Conservation (phyloP, 73 alveolate genomes). For the Tetrahymena borealis region DNA sequence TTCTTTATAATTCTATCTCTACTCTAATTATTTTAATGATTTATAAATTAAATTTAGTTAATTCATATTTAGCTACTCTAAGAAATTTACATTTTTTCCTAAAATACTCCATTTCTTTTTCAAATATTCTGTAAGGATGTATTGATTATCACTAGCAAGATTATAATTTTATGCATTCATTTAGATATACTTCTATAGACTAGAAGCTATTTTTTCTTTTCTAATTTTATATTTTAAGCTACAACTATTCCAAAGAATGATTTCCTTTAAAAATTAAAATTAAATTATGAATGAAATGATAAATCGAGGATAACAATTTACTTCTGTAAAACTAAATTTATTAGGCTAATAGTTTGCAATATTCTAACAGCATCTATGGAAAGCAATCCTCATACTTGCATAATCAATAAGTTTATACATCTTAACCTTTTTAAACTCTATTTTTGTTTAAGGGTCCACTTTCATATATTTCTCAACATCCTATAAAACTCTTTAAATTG, state of each 20-base stretch:
- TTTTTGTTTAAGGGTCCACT: not conserved
- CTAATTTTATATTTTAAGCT: not conserved
- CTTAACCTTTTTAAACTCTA: not conserved
- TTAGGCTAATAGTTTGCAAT: not conserved
- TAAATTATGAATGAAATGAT: not conserved
- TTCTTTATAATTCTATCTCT: not conserved
- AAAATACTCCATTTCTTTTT: not conserved
- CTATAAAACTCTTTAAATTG: not conserved
- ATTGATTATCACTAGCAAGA: not conserved
- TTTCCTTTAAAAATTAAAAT: not conserved
- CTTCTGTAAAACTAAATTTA: not conserved
- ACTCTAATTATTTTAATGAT: not conserved
- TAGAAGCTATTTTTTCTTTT: not conserved
- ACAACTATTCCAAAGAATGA: not conserved
- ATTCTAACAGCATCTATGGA: not conserved
- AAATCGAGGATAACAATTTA: not conserved
- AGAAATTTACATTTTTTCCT: not conserved
- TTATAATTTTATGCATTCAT: not conserved
- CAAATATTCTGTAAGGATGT: not conserved
- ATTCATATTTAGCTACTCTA: too few species aligned
- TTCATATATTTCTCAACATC: not conserved
- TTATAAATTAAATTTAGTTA: too few species aligned
- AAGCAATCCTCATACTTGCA: not conserved
- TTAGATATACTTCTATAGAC: not conserved
- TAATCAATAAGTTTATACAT: not conserved